phyloP scores from a whole-genome alignment of 768 basidiomycete genomes.

The Tylopilus rubrobrunneus region DNA sequence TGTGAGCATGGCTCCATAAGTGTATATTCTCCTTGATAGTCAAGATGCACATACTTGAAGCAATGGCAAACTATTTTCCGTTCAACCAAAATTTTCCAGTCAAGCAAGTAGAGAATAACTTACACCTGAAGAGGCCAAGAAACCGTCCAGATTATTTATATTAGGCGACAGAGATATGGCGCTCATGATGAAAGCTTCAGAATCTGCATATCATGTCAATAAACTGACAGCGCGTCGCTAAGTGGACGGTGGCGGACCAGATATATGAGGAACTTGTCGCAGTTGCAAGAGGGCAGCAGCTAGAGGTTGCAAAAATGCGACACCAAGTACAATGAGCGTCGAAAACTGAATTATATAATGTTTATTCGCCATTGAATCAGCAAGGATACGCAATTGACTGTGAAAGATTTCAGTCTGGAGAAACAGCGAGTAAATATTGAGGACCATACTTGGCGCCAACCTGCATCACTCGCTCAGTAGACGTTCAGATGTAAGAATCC shows the following conservation, averaged over 20 bases:
- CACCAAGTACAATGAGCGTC: slow-evolving; percentile 41
- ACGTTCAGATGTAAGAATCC: background rate
- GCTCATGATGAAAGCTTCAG: slow-evolving; percentile 38
- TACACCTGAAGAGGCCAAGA: slow-evolving; percentile 58
- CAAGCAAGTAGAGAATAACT: slow-evolving; percentile 13
- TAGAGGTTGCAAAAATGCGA: slow-evolving; percentile 54
- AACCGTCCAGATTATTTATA: slow-evolving; percentile 44
- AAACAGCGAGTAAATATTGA: background rate
- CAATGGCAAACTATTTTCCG: slow-evolving; percentile 32
- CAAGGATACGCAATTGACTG: slow-evolving; percentile 44
- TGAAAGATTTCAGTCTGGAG: slow-evolving; percentile 3
- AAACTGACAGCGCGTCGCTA: slow-evolving; percentile 1
- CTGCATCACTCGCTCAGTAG: slow-evolving; percentile 26
- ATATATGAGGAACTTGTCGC: slow-evolving; percentile 16
- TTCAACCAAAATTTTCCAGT: background rate
- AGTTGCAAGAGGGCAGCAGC: slow-evolving; percentile 38
- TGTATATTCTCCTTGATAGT: background rate
- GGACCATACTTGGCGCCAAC: slow-evolving; percentile 39
- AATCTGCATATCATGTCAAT: slow-evolving; percentile 25
- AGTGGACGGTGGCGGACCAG: slow-evolving; percentile 7
- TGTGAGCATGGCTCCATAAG: slow-evolving; percentile 5
- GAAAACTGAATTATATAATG: slow-evolving; percentile 57
- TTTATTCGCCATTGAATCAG: slow-evolving; percentile 44
- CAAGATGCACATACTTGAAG: slow-evolving; percentile 20
- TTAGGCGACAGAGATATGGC: slow-evolving; percentile 44